Base-by-base conservation (phyloP, 164 flowering plant species). In the Magnolia kwangsiensis region DNA sequence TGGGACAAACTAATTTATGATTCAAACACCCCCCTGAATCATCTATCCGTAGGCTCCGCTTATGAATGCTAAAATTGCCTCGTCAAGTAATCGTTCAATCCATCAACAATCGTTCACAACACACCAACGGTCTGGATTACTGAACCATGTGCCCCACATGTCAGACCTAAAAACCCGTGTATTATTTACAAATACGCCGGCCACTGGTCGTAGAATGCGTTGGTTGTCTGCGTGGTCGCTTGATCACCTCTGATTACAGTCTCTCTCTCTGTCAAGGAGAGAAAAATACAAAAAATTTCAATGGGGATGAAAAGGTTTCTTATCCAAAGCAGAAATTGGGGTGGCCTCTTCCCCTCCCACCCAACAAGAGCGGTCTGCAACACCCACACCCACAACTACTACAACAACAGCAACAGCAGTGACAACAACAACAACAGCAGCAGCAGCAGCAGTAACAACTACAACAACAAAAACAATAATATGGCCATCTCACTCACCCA, bases 401-500 rank as follows among this genome's bases (percentile, higher is more conserved):
- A 9, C 61, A 55, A 9, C 18, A 55, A 3, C 13, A 11, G 13
- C 61, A 37, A 37, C 45, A 37, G 7, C 45, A 37, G 45, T 5
- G 4, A 5, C 6, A 37, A 5, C 45, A 11, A 55, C 61, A 55
- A 55, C 18, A 55, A 0, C 11, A 37, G 6, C 45, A 37, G 0
- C 7, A 37, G 7, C 61, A 55, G 13, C 61, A 11, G 10, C 19
- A 55, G 10, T 9, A 55, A 11, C 61, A 2, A 16, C 61, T 3
- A 37, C 45, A 4, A 37, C 61, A 55, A 16, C 61, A 11, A 55
- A 11, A 55, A 55, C 18, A 55, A 11, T 11, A 11, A 16, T 16
- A 55, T 55, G 61, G 76, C 82, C 29, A 76, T 74, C 24, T 55
- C 81, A 50, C 14, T 75, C 9, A 69, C 71, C 50, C 81, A 81